Evolutionary conservation across 202 grass and related monocot species (phyloP), one percentile per base, ranked within the genome.

Genomic region (Carex arenaria): DNA sequence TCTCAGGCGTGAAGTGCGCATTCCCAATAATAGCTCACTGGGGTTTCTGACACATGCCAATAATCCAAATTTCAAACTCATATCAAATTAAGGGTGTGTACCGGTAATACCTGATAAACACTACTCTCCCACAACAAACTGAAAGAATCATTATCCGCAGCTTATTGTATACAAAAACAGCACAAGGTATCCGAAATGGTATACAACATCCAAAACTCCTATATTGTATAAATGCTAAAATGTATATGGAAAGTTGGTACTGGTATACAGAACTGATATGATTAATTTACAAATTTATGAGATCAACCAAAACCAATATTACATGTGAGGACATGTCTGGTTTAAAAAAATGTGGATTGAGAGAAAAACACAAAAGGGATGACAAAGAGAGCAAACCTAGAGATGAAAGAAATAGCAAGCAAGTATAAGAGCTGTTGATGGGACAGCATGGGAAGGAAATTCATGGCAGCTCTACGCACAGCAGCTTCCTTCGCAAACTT

Each of bases 401-500:
- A 90, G 85, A 99, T 89, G 81, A 99, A 99, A 66, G 93, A 99
- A 83, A 94, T 90, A 79, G 93, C 88, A 88, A 96, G 82, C 83
- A 99, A 70, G 83, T 94, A 99, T 54, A 99, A 64, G 40, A 99
- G 88, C 81, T 99, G 89, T 85, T 99, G 96, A 88, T 99, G 96
- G 36, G 96, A 96, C 51, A 99, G 91, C 93, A 99, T 99, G 28
- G 96, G 93, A 80, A 96, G 93, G 87, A 92, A 89, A 91, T 93
- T 96, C 96, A 99, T 99, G 51, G 92, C 91, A 79, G 96, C 96
- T 89, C 96, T 96, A 78, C 96, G 83, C 51, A 96, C 85, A 36
- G 93, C 93, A 81, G 96, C 96, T 42, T 99, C 93, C 90, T 93
- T 99, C 13, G 96, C 96, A 81, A 95, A 95, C 69, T 89, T 96